Base-by-base conservation (phyloP, 2,329 filamentous ascomycete genomes). In the Colletotrichum australisinense region DNA sequence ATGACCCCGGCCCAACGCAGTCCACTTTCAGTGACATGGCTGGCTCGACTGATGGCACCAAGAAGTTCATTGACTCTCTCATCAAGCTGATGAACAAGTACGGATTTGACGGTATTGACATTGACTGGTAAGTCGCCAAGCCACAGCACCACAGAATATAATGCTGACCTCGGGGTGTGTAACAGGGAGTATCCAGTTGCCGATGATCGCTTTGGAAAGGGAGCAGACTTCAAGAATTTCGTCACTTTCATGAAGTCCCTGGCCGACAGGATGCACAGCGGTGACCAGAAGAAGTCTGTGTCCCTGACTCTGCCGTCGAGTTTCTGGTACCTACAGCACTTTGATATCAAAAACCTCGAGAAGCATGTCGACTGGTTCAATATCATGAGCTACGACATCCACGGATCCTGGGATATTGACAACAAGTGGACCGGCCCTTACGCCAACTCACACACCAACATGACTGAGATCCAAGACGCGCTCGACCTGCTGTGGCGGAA, bases 401-500 rank as follows among this genome's bases (percentile, higher is more conserved):
- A 86, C 67, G 84, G 84, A 0, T 64, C 76, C 1, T 85, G 83
- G 81, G 83, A 84, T 70, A 22, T 58, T 11, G 22, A 69, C 5
- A 77, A 76, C 67, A 42, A 69, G 74, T 81, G 16, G 19, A 77
- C 75, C 6, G 82, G 81, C 1, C 35, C 58, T 22, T 58, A 30
- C 28, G 11, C 24, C 9, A 11, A 79, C 12, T 76, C 79, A 1
- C 85, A 86, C 66, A 84, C 85, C 0, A 83, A 86, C 69, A 63
- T 84, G 4, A 82, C 81, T 5, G 82, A 86, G 69, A 85, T 85
- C 24, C 76, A 84, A 14, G 32, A 73, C 0, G 78, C 77, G 0
- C 69, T 86, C 0, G 81, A 85, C 5, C 80, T 87, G 1, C 75
- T 88, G 1, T 86, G 85, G 83, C 78, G 82, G 19, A 82, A 79